Percentiles rank a stretch among this genome's conserved stretches.
Evolutionary conservation across 2,329 filamentous ascomycete genomes (phyloP).

Genomic region (Hypoxylon sp.): DNA sequence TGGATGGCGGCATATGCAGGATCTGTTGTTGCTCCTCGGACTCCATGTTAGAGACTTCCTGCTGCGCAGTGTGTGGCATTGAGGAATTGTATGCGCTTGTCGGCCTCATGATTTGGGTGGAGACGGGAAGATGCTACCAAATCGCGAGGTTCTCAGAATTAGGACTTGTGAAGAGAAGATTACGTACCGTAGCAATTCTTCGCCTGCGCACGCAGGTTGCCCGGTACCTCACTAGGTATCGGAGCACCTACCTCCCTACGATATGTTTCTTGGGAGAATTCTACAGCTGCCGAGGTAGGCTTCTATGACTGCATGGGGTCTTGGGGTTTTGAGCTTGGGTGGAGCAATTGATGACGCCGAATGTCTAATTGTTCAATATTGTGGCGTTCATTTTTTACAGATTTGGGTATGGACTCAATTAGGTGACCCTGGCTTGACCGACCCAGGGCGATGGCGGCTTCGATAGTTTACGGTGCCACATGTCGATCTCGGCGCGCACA

Average conservation of each 20-base stretch:
- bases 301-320: background rate
- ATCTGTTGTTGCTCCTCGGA: constrained; percentile 7
- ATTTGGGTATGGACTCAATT: background rate
- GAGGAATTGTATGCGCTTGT: constrained; percentile 1
- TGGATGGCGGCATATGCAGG: background rate
- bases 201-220: background rate
- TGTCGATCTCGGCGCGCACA: background rate
- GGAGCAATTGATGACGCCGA: constrained; percentile 10
- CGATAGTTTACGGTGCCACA: background rate
- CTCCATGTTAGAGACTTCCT: background rate
- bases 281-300: background rate
- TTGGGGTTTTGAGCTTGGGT: background rate
- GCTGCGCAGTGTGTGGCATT: background rate
- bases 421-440: background rate
- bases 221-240: background rate
- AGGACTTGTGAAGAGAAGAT: background rate
- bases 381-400: constrained; percentile 14
- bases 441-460: background rate
- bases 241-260: background rate
- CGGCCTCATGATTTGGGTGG: background rate
- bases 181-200: background rate
- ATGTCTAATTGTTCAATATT: constrained; percentile 18
- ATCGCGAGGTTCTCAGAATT: background rate
- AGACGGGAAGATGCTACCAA: constrained; percentile 1
- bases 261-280: background rate